Evolutionary conservation across 805 yeast species (phyloP).

Genomic region (Metschnikowia baotianmanensis): DNA sequence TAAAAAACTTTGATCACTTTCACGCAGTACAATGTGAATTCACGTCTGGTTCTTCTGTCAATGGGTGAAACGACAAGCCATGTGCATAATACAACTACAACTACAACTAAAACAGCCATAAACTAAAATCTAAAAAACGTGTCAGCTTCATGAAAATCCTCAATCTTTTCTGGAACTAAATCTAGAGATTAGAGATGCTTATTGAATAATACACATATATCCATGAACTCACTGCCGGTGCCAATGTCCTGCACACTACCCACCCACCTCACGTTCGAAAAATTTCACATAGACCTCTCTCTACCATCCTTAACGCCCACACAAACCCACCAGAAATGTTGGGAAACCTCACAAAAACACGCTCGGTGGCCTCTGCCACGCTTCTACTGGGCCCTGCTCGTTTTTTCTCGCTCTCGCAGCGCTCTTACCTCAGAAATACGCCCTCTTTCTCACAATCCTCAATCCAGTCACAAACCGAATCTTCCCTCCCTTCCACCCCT

Average conservation of each 20-base stretch:
- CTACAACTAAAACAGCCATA: too few species aligned
- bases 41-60: too few species aligned
- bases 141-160: background rate
- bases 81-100: too few species aligned
- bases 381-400: slow-evolving; percentile 2
- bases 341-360: slow-evolving; percentile 1
- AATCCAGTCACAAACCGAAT: background rate
- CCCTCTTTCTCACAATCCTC: too few species aligned
- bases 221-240: background rate
- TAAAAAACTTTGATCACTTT: too few species aligned
- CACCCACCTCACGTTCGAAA: background rate
- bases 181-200: too few species aligned
- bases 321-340: slow-evolving; percentile 1
- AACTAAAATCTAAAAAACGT: too few species aligned
- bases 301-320: background rate
- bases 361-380: background rate
- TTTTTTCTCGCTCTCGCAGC: slow-evolving; percentile 4
- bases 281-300: background rate
- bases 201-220: too few species aligned
- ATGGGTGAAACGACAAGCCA: too few species aligned
- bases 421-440: too few species aligned
- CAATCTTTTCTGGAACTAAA: too few species aligned
- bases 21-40: too few species aligned
- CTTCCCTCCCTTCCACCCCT: slow-evolving; percentile 26
- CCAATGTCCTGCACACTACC: background rate